A percentile compares a stretch with the other conserved stretches of the same genome.
phyloP scores from a whole-genome alignment of 257 asterid species.

The Rhazya stricta region DNA sequence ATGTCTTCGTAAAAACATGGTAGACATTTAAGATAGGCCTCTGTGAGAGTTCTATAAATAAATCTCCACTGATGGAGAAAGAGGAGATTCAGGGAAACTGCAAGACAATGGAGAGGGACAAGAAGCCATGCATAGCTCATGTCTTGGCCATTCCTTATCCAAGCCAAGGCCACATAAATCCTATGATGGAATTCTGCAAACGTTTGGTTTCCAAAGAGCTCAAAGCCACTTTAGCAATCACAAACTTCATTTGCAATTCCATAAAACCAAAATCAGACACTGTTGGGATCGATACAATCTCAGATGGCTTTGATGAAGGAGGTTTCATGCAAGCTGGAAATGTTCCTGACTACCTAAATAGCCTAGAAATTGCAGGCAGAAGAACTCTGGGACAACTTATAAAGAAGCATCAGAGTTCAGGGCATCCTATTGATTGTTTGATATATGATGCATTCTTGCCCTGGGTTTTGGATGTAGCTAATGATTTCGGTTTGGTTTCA shows the following conservation, averaged over 20 bases:
- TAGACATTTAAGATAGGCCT: no score
- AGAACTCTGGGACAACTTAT: conserved; percentile 43
- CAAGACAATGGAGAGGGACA: conserved; percentile 27
- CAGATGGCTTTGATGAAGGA: conserved; percentile 70
- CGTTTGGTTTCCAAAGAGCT: conserved; percentile 52
- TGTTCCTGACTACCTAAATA: conserved; percentile 32
- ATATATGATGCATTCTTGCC: conserved; percentile 69
- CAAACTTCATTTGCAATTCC: conserved; percentile 51
- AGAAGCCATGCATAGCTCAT: conserved; percentile 28
- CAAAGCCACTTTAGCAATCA: conserved; percentile 51
- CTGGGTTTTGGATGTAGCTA: conserved; percentile 64
- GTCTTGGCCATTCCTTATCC: conserved; percentile 65
- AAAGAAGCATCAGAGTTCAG: conserved; percentile 16
- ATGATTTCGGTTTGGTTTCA: conserved; percentile 29
- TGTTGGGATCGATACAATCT: conserved; percentile 41
- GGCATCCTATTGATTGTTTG: conserved; percentile 42
- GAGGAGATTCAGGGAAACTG: not conserved
- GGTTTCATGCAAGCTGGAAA: conserved; percentile 42
- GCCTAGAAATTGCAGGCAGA: conserved; percentile 35
- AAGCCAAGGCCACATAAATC: conserved; percentile 89
- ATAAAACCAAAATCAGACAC: conserved; percentile 28
- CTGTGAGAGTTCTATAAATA: not conserved
- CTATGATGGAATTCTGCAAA: conserved; percentile 64
- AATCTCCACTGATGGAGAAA: not conserved
- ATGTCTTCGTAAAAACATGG: no score